phyloP scores from a whole-genome alignment of 2,329 filamentous ascomycete genomes.

The Harringtonia aguacate region DNA sequence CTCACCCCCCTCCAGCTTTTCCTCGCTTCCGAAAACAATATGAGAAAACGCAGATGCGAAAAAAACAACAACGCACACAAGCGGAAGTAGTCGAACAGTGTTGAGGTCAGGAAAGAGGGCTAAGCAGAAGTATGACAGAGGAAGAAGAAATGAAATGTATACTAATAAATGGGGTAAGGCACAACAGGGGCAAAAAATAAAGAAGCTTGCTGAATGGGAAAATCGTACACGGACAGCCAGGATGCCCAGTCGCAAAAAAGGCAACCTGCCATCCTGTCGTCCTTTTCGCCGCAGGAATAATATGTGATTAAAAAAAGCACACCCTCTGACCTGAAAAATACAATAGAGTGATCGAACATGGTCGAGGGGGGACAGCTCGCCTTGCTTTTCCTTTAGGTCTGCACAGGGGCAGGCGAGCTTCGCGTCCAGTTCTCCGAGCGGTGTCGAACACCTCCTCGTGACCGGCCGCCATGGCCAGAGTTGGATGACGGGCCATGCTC shows the following conservation, averaged over 20 bases:
- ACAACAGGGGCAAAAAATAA: too few species aligned
- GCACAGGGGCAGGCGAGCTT: slow-evolving; percentile 4
- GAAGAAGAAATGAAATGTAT: too few species aligned
- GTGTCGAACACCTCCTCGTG: slow-evolving; percentile 6
- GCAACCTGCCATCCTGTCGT: not conserved
- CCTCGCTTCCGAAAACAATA: too few species aligned
- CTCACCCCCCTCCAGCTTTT: too few species aligned
- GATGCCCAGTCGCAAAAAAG: not conserved
- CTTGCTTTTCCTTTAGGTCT: not conserved
- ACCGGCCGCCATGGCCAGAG: slow-evolving; percentile 2
- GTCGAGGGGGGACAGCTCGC: not conserved
- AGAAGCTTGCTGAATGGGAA: not conserved
- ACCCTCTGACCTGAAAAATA: too few species aligned
- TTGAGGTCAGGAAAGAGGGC: too few species aligned
- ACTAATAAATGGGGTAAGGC: too few species aligned
- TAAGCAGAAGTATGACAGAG: too few species aligned
- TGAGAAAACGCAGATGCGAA: too few species aligned
- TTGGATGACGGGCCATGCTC: slow-evolving; percentile 1
- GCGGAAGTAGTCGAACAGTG: not conserved
- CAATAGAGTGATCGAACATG: not conserved
- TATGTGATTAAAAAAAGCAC: too few species aligned
- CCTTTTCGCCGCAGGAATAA: too few species aligned
- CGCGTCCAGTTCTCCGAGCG: slow-evolving; percentile 10
- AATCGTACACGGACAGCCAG: not conserved
- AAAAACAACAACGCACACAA: too few species aligned